A percentile compares a stretch with the other conserved stretches of the same genome.
Evolutionary conservation across 1,139 yeast species (phyloP).

Genomic region (Lodderomyces metapsilosis): DNA sequence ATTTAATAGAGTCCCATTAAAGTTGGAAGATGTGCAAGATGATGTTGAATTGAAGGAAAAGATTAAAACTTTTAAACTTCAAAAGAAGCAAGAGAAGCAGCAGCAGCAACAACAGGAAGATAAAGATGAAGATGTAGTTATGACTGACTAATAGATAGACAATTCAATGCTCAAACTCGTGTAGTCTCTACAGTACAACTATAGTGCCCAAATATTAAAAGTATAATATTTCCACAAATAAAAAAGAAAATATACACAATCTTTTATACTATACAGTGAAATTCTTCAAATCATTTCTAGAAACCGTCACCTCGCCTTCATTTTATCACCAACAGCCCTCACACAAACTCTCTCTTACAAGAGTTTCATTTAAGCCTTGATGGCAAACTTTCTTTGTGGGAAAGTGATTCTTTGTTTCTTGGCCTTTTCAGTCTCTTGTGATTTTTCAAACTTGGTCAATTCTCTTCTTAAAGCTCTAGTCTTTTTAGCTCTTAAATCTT

Average conservation of each 20-base stretch:
- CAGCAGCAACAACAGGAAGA: slow-evolving; percentile 7
- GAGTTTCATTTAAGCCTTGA: slow-evolving; percentile 79
- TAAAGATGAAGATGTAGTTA: slow-evolving; percentile 20
- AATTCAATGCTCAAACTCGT: background rate
- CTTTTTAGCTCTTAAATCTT: slow-evolving; percentile 98
- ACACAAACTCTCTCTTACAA: background rate
- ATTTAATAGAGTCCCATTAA: slow-evolving; percentile 88
- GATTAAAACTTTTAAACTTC: slow-evolving; percentile 57
- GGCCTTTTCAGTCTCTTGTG: slow-evolving; percentile 81
- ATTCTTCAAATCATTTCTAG: background rate
- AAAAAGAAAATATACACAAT: background rate
- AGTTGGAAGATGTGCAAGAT: slow-evolving; percentile 82
- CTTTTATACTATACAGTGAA: background rate
- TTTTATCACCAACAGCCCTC: background rate
- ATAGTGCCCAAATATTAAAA: slow-evolving; percentile 4
- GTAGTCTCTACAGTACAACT: too few relatives aligned
- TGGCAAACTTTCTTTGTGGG: slow-evolving; percentile 98
- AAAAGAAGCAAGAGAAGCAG: slow-evolving; percentile 26
- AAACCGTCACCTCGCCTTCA: background rate
- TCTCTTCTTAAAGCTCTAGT: slow-evolving; percentile 99
- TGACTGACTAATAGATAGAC: slow-evolving; percentile 14
- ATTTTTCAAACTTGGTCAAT: slow-evolving; percentile 84
- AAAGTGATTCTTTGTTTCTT: slow-evolving; percentile 90
- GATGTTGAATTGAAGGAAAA: slow-evolving; percentile 62
- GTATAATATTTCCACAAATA: slow-evolving; percentile 4